A percentile compares a stretch with the other conserved stretches of the same genome.
These are phyloP conservation scores for Phascolomyces articulosus DNA, from an alignment of 371 early-diverging fungal species.

Conservation along the genomic window DNA sequence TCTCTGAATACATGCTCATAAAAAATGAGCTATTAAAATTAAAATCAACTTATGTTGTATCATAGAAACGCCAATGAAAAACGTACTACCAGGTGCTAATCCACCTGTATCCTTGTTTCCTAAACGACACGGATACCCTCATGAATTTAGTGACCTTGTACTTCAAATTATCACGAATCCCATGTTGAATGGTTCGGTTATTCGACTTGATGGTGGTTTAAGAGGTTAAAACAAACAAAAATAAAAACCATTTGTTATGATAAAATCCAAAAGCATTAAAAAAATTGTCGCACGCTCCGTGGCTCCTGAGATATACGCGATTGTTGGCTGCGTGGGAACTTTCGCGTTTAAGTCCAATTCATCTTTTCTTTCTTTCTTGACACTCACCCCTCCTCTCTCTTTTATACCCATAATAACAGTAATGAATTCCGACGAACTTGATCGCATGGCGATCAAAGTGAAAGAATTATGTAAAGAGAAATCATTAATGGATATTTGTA, in stretches of 20 bases:
- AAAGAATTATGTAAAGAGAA: conserved; percentile 23
- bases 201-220: conserved; percentile 64
- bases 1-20: background rate
- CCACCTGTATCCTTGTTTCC: conserved; percentile 41
- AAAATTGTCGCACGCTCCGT: background rate
- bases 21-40: no score
- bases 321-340: no score
- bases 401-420: background rate
- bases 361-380: background rate
- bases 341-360: no score
- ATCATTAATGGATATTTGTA: conserved; percentile 33
- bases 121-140: conserved; percentile 45
- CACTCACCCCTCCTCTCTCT: background rate
- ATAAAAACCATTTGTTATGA: background rate
- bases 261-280: background rate
- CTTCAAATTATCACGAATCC: conserved; percentile 51
- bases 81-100: background rate
- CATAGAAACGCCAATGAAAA: conserved; percentile 42
- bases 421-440: conserved; percentile 22
- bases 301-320: no score
- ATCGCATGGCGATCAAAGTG: conserved; percentile 33
- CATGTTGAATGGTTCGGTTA: conserved; percentile 62
- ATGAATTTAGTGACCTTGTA: conserved; percentile 60
- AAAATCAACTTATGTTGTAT: background rate
- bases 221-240: conserved; percentile 11